These are phyloP conservation scores for Russula virescens DNA, from an alignment of 768 basidiomycete genomes.

Conservation along the genomic window DNA sequence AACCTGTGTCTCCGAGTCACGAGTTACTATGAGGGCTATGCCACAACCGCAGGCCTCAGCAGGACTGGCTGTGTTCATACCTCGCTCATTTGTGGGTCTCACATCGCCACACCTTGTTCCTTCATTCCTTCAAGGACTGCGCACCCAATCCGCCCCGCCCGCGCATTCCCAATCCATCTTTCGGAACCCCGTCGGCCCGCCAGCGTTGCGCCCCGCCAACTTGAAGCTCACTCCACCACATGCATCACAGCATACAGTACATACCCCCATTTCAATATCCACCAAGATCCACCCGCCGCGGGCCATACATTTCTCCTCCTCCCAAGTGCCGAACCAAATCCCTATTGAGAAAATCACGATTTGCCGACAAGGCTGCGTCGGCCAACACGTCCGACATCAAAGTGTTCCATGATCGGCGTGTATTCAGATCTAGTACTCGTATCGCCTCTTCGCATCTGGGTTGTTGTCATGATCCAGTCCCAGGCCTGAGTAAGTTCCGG, in stretches of 20 bases:
- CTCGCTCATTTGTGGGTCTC: background rate
- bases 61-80: background rate
- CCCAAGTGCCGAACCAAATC: background rate
- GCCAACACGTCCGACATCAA: background rate
- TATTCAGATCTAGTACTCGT: background rate
- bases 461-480: background rate
- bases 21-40: background rate
- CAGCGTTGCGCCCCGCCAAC: background rate
- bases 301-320: background rate
- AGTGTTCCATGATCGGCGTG: constrained; percentile 7
- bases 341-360: background rate
- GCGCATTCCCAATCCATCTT: background rate
- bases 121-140: too few relatives aligned
- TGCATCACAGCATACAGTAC: background rate
- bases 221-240: background rate
- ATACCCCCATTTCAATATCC: background rate
- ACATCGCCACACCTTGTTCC: background rate
- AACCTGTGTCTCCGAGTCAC: background rate
- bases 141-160: background rate
- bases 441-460: constrained; percentile 11
- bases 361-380: background rate
- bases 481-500: constrained; percentile 6
- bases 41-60: background rate
- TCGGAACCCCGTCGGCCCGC: background rate
- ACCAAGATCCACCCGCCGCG: background rate